phyloP scores from a whole-genome alignment of 176 grass and related monocot genomes.

The Phoenix dactylifera region DNA sequence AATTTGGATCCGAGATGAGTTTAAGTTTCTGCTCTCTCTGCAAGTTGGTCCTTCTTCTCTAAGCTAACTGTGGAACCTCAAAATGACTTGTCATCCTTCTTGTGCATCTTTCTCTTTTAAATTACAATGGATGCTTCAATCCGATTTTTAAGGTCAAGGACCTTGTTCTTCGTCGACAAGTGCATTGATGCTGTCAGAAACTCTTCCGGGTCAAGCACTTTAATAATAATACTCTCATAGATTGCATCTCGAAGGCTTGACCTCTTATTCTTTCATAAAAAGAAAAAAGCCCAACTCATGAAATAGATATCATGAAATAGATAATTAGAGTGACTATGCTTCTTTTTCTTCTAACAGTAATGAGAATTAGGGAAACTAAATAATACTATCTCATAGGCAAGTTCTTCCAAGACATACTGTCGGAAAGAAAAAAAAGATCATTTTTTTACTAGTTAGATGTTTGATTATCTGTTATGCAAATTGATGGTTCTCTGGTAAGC shows the following conservation, averaged over 20 bases:
- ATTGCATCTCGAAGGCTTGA: slow-evolving; percentile 28
- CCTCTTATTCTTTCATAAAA: slow-evolving; percentile 50
- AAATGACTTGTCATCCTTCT: not conserved
- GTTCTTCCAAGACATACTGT: too few relatives aligned
- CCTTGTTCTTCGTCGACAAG: not conserved
- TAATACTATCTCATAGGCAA: too few relatives aligned
- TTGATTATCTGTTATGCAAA: too few relatives aligned
- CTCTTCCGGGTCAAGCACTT: not conserved
- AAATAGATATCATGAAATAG: too few relatives aligned
- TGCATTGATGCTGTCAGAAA: slow-evolving; percentile 1
- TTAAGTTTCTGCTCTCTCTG: not conserved
- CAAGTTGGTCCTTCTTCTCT: slow-evolving; percentile 4
- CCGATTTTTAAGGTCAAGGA: slow-evolving; percentile 2
- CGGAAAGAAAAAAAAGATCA: too few relatives aligned
- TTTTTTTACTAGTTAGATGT: too few relatives aligned
- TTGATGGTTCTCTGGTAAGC: too few relatives aligned
- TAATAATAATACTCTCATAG: not conserved
- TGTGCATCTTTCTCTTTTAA: slow-evolving; percentile 6
- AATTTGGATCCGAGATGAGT: too few relatives aligned
- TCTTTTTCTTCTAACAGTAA: too few relatives aligned
- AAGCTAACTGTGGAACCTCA: not conserved
- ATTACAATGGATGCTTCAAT: not conserved
- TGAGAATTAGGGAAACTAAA: too few relatives aligned
- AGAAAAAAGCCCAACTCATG: too few relatives aligned
- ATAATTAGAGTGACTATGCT: too few relatives aligned